Percentiles rank a stretch among this genome's conserved stretches.
Conservation (phyloP, 2,329 filamentous ascomycete genomes). For the Diaporthe sp. region DNA sequence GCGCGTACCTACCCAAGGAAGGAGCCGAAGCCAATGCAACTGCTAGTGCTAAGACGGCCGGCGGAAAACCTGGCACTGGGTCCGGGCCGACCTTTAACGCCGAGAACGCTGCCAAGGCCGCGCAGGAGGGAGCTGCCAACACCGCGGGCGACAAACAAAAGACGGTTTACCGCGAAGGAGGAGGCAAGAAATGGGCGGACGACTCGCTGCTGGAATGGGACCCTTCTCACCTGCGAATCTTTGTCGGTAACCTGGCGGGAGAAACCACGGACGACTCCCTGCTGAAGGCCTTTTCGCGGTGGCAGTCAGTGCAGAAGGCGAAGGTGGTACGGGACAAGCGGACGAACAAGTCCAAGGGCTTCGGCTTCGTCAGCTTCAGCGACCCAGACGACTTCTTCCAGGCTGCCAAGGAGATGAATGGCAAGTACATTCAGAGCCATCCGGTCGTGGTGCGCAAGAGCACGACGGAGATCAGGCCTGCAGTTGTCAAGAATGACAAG, state of each 20-base stretch:
- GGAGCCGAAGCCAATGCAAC: constrained; percentile 49
- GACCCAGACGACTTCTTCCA: constrained; percentile 97
- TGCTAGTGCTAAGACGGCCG: constrained; percentile 43
- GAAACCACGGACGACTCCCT: constrained; percentile 98
- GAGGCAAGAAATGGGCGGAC: constrained; percentile 94
- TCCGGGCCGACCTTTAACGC: constrained; percentile 48
- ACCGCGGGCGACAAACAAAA: constrained; percentile 76
- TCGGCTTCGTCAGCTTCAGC: constrained; percentile 95
- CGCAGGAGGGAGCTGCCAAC: constrained; percentile 58
- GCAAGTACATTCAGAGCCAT: constrained; percentile 98
- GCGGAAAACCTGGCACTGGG: constrained; percentile 46
- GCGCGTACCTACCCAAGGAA: constrained; percentile 81
- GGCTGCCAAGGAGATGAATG: constrained; percentile 97
- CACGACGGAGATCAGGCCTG: constrained; percentile 89
- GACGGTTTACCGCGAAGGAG: constrained; percentile 89
- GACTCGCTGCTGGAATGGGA: constrained; percentile 94
- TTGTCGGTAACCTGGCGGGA: constrained; percentile 95
- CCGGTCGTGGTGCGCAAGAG: constrained; percentile 89
- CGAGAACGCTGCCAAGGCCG: constrained; percentile 50
- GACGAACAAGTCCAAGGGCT: constrained; percentile 95
- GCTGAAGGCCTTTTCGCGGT: constrained; percentile 91
- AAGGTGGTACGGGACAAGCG: constrained; percentile 95
- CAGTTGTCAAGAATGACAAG: constrained; percentile 74
- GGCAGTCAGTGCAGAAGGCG: constrained; percentile 90
- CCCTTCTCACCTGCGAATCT: constrained; percentile 91